Evolutionary conservation across 208 protist genomes (phyloP).

Genomic region (Wallacemonas rigidus): DNA sequence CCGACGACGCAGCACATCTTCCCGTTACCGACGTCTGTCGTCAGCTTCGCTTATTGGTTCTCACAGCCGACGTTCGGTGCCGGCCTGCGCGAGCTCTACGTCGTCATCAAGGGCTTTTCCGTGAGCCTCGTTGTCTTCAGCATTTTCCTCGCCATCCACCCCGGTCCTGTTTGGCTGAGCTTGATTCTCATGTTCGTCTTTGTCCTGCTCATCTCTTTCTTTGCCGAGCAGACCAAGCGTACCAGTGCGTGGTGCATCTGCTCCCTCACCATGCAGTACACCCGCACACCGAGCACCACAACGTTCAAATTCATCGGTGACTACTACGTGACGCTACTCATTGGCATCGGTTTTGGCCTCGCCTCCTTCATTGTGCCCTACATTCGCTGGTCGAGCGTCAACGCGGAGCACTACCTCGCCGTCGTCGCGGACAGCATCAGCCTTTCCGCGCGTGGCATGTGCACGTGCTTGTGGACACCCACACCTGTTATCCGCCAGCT

Average conservation of each 20-base stretch:
- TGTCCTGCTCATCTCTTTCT: constrained; percentile 62
- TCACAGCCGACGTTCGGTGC: constrained; percentile 78
- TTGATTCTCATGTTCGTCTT: constrained; percentile 70
- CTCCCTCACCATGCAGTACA: constrained; percentile 77
- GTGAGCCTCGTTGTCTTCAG: constrained; percentile 56
- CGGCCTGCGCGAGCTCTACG: constrained; percentile 72
- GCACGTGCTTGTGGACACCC: constrained; percentile 75
- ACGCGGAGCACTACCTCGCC: constrained; percentile 66
- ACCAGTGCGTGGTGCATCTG: constrained; percentile 72
- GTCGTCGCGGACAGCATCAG: constrained; percentile 76
- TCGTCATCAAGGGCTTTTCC: constrained; percentile 75
- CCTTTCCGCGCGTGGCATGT: constrained; percentile 75
- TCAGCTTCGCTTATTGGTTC: constrained; percentile 86
- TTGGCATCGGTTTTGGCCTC: constrained; percentile 72
- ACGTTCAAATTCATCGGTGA: constrained; percentile 64
- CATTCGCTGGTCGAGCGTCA: constrained; percentile 85
- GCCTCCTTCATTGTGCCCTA: constrained; percentile 78
- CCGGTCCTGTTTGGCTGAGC: constrained; percentile 57
- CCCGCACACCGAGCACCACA: constrained; percentile 43
- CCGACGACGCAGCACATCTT: constrained; percentile 67
- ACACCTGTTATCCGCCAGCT: constrained; percentile 73
- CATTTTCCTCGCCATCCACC: constrained; percentile 64
- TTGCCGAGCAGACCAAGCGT: constrained; percentile 72
- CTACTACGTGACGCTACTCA: constrained; percentile 77
- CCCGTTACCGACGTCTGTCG: constrained; percentile 62